Base-by-base conservation (phyloP, 257 asterid genomes). In the Phtheirospermum japonicum region DNA sequence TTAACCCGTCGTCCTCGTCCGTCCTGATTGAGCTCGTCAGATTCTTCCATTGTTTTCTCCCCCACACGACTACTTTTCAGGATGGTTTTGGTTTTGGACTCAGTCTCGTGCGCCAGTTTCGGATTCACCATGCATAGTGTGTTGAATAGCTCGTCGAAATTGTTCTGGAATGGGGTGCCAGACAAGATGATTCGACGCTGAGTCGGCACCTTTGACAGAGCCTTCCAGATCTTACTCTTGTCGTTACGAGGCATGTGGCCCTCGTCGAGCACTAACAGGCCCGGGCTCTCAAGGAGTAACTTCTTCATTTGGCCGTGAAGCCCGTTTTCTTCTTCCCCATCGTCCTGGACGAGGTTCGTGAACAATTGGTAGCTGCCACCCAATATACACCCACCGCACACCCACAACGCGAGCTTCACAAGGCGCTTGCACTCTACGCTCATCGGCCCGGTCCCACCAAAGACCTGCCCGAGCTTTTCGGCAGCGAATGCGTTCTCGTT, bases 111-210 rank as follows among this genome's bases (percentile, higher is more conserved):
- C 2, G 57, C 78, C 57, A 86, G 72, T 20, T 66, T 64, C 4
- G 95, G 96, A 48, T 84, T 79, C 0, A 85, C 96, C 0, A 89
- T 65, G 60, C 84, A 75, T 0, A 92, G 78, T 0, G 93, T 89
- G 61, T 85, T 86, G 77, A 70, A 76, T 6, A 92, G 49, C 86
- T 89, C 97, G 0, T 10, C n/a, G 11, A 86, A 65, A 28, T 78
- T 85, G 62, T 92, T 92, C 71, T 92, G 96, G 60, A 86, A 92
- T 1, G 95, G 97, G 8, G 96, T 92, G 12, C 99, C 99, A 0
- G 95, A 86, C 30, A 92, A 73, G 54, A 92, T 85, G 34, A 89
- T 74, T 6, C 86, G 83, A 9, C 88, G 55, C 5, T 58, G 71
- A 6, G 97, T 88, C 9, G 74, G 36, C 5, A 84, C 83, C 19